Evolutionary conservation across 768 basidiomycete genomes (phyloP), one percentile per base, ranked within the genome.

Genomic region (Termitomyces sp.): DNA sequence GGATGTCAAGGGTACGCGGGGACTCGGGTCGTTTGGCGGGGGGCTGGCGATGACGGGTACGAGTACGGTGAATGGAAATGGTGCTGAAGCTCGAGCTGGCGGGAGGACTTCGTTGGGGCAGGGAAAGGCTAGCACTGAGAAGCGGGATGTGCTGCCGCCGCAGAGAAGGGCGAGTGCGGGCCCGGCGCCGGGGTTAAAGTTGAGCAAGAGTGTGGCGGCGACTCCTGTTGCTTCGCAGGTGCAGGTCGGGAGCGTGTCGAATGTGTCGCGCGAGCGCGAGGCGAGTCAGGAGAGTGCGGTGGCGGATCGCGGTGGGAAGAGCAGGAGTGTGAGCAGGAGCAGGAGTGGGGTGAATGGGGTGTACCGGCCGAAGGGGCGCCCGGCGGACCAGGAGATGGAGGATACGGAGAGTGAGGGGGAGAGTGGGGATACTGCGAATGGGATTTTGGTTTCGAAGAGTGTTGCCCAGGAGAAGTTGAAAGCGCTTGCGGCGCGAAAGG

Each of bases 401-500:
- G 80, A 85, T 22, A 83, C 77, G 54, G 82, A 74, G 17, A 77
- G 72, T 40, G 82, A 83, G n/a, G 72, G 70, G 2, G 80, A 83
- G 15, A 67, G 68, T 14, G 51, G 55, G 41, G 63, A 65, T 45
- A 17, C 35, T 22, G 71, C 67, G 22, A 56, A 51, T 21, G 55
- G 42, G 19, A 74, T 87, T 28, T 77, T 81, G 61, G 68, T 88
- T 21, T 84, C 87, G 24, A 76, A 75, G 66, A 88, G 86, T 48
- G 76, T 86, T 32, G 89, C 87, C 12, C 83, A 89, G 61, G 80
- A 85, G 69, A 82, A 76, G 68, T 62, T 90, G 55, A 80, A 76
- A 45, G 80, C 80, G 1, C 68, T 89, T 2, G 81, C 80, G 37
- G 71, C 77, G 48, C 73, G 78, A 12, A 73, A 78, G 44, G 70